Evolutionary conservation across 768 basidiomycete genomes (phyloP).

Genomic region (Serendipita sp.): DNA sequence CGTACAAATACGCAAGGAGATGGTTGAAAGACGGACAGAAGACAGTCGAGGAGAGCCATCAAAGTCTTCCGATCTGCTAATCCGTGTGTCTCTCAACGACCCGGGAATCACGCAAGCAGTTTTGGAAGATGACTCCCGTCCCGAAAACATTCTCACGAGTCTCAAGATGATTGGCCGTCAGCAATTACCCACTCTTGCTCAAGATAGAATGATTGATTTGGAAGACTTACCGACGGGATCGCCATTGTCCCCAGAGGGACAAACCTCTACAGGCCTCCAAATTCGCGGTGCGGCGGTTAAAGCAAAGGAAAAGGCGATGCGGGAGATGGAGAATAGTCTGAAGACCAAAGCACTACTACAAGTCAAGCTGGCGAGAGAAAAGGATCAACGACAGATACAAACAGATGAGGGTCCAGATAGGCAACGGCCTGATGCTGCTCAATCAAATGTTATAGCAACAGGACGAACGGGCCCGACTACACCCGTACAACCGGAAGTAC

Average conservation of each 20-base stretch:
- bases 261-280: not conserved
- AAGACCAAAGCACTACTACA: not conserved
- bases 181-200: too few relatives aligned
- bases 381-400: too few relatives aligned
- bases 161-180: not conserved
- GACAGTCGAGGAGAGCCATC: too few relatives aligned
- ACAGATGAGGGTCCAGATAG: too few relatives aligned
- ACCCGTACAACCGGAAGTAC: not conserved
- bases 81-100: conserved; percentile 1
- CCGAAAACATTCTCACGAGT: not conserved
- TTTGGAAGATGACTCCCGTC: not conserved
- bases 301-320: not conserved
- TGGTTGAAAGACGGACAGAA: too few relatives aligned
- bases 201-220: too few relatives aligned
- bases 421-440: not conserved
- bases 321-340: not conserved
- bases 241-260: not conserved
- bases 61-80: too few relatives aligned
- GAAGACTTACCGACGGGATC: not conserved
- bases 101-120: not conserved
- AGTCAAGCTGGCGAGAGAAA: not conserved
- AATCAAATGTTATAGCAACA: not conserved
- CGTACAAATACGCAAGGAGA: too few relatives aligned
- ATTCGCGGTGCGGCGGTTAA: not conserved
- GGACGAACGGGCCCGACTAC: not conserved